Base-by-base conservation (phyloP, 2,329 filamentous ascomycete genomes). In the Aspergillus aculeatus region DNA sequence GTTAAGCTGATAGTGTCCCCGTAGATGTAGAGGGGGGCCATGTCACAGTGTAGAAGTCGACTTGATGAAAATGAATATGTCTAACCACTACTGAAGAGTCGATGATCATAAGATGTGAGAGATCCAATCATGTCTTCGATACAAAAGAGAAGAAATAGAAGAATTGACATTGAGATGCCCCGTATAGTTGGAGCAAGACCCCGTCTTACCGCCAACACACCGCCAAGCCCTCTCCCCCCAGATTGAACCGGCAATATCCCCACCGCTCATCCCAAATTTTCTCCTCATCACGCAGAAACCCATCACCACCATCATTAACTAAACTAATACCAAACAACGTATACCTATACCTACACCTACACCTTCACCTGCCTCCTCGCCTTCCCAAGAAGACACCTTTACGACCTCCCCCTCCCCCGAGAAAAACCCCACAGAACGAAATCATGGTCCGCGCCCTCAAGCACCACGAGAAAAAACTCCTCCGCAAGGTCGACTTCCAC, bases 401-500 rank as follows among this genome's bases (percentile, higher is more conserved):
- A 19, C 38, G 4, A 6, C 38, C 35, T 2, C 10, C 6, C 35
- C 35, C 4, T 16, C 35, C 35, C 5, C 16, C 38, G 12, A 26
- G 47, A 16, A 47, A 32, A 24, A 19, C n/a, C 44, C 32, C 59
- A 29, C 54, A 80, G 68, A 59, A 98, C 23, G 23, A 23, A 23
- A 23, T 23, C 23, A 23, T 98, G 95, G 92, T 96, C 68, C 89
- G 95, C 70, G 92, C 96, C 82, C 87, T 99, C 74, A 98, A 97
- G 80, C 86, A 96, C 79, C 94, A 97, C 80, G 95, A 99, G 87
- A 87, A 95, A 75, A 96, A 95, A 68, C 89, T 98, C 74, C 86
- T 98, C 66, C 83, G 85, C 70, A 94, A 94, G 74, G 92, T 95
- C 78, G 93, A 99, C 80, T 96, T 99, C 79, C 88, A 93, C 75